Evolutionary conservation across 1,284 basidiomycete species (phyloP).

Genomic region (Ustilago sp.): DNA sequence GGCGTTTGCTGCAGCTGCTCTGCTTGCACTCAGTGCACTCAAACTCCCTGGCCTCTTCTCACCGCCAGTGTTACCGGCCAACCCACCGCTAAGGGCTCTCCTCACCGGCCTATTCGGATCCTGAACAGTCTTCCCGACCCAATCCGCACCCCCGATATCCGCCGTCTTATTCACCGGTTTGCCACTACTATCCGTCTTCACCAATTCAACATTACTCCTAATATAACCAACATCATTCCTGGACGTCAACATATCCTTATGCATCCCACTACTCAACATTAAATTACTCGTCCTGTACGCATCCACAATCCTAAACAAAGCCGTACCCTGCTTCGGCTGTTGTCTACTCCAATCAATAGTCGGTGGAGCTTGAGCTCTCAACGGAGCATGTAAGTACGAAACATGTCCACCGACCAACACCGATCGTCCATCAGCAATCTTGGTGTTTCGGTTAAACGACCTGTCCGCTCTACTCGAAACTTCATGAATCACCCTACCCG

Average conservation of each 20-base stretch:
- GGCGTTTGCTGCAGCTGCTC: background rate
- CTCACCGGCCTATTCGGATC: slow-evolving; percentile 39
- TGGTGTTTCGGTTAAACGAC: slow-evolving; percentile 16
- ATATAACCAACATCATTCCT: slow-evolving; percentile 49
- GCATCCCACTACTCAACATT: slow-evolving; percentile 29
- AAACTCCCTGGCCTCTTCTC: background rate
- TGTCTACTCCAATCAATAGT: slow-evolving; percentile 48
- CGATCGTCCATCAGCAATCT: slow-evolving; percentile 37
- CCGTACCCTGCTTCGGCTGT: slow-evolving; percentile 41
- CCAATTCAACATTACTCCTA: slow-evolving; percentile 37
- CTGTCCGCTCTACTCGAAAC: slow-evolving; percentile 24
- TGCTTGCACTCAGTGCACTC: background rate
- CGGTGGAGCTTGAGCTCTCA: slow-evolving; percentile 33
- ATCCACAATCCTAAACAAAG: slow-evolving; percentile 47
- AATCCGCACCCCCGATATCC: slow-evolving; percentile 26
- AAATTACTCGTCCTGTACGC: slow-evolving; percentile 36
- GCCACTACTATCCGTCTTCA: slow-evolving; percentile 27
- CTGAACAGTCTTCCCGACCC: slow-evolving; percentile 26
- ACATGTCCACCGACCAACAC: slow-evolving; percentile 48
- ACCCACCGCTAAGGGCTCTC: slow-evolving; percentile 10
- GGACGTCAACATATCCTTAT: slow-evolving; percentile 44
- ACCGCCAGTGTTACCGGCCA: background rate
- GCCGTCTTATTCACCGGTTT: slow-evolving; percentile 6
- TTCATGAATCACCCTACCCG: slow-evolving; percentile 58
- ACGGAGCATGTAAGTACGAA: slow-evolving; percentile 37